Evolutionary conservation across 495 filamentous ascomycete species (phyloP).

Genomic region (Cudoniella acicularis): DNA sequence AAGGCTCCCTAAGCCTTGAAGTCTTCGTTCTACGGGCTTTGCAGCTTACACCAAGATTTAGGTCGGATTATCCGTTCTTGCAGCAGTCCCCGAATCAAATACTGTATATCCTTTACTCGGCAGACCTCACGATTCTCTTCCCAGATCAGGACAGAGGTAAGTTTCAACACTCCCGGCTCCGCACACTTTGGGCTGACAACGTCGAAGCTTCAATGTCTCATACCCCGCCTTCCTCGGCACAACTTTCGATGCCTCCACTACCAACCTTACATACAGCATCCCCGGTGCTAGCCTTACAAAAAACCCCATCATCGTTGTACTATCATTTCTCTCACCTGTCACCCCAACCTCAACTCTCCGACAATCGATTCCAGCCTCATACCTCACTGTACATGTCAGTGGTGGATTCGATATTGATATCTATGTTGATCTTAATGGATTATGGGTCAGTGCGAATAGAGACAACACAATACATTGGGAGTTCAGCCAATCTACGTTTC

Average conservation of each 20-base stretch:
- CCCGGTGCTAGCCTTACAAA: slow-evolving; percentile 38
- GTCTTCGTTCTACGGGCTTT: too few relatives aligned
- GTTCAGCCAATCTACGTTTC: slow-evolving; percentile 37
- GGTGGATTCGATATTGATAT: slow-evolving; percentile 73
- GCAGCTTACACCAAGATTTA: slow-evolving; percentile 32
- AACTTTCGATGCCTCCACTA: slow-evolving; percentile 88
- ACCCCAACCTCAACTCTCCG: slow-evolving; percentile 88
- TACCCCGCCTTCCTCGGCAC: slow-evolving; percentile 73
- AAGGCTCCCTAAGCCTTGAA: slow-evolving; percentile 6
- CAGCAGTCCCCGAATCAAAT: slow-evolving; percentile 63
- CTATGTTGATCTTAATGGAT: slow-evolving; percentile 84
- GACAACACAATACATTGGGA: slow-evolving; percentile 68
- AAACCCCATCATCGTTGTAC: slow-evolving; percentile 49
- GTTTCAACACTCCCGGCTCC: neutral
- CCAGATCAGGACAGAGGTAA: slow-evolving; percentile 40
- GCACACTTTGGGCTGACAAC: neutral
- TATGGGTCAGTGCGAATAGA: slow-evolving; percentile 79
- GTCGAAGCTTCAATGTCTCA: slow-evolving; percentile 56
- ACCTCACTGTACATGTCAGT: slow-evolving; percentile 70
- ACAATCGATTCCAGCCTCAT: slow-evolving; percentile 87
- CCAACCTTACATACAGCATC: slow-evolving; percentile 82
- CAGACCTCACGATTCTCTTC: slow-evolving; percentile 77
- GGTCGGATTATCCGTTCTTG: slow-evolving; percentile 79
- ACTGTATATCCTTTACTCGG: slow-evolving; percentile 86
- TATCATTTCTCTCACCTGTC: slow-evolving; percentile 90